Base-by-base conservation (phyloP, 1,284 basidiomycete genomes). In the Cerioporus squamosus region DNA sequence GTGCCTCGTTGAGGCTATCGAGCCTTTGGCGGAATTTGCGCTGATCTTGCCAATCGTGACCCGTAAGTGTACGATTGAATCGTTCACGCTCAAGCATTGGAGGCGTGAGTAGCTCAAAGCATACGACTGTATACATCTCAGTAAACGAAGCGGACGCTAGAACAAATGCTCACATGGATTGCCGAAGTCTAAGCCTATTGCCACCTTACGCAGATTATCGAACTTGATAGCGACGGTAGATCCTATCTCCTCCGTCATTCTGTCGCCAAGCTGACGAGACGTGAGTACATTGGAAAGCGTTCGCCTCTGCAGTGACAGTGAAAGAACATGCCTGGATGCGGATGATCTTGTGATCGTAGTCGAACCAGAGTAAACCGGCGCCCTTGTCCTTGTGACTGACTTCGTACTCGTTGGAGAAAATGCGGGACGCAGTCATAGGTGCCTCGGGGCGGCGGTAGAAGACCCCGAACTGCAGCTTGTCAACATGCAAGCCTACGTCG, bases 321-420 rank as follows among this genome's bases (percentile, higher is more conserved):
- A 8, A 14, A 18, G 23, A 31, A 62, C 75, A 69, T 59, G 85
- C 87, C 71, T 74, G 77, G 17, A 89, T 79, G 14, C 84, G 79
- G 40, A 91, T 80, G 23, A 82, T 67, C 71, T 87, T 88, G 64
- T 87, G 81, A 26, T 84, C 82, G 62, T 89, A 90, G 50, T 88
- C 80, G 53, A 90, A 84, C 53, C 75, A 72, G 20, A 91, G 70
- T 71, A 81, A 78, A 0, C 80, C 87, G 55, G 79, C 77, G 38
- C 81, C 79, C 55, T 75, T 70, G 18, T 73, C 55, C 9, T 67
- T 65, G 49, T 68, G 62, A 20, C 64, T 67, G 63, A 80, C 78
- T 60, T 82, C 70, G 46, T 74, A 90, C 73, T 91, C 90, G 7
- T 83, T 75, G 0, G 87, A 90, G 68, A 87, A 91, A 6, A 79